A percentile compares a stretch with the other conserved stretches of the same genome.
phyloP scores from a whole-genome alignment of 495 filamentous ascomycete genomes.

The Poronia punctata region DNA sequence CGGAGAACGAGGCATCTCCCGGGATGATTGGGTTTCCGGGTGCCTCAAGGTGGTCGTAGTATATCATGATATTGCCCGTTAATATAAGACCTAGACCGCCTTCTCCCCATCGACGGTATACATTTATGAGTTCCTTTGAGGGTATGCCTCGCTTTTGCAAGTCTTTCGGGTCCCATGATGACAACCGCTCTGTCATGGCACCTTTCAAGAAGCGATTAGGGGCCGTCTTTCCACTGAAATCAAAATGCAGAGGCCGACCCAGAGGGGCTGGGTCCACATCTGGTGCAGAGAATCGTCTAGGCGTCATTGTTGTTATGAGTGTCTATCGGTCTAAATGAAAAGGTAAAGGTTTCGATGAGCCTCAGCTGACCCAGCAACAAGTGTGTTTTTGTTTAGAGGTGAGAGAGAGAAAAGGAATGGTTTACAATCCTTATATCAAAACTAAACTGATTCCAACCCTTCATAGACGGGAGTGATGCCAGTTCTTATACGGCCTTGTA shows the following conservation, averaged over 20 bases:
- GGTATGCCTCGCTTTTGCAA: slow-evolving; percentile 46
- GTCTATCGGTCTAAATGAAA: background rate
- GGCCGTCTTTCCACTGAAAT: slow-evolving; percentile 48
- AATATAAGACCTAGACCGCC: slow-evolving; percentile 51
- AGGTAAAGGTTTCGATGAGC: no score
- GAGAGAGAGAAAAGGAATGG: no score
- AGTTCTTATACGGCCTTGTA: no score
- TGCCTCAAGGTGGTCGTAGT: slow-evolving; percentile 51
- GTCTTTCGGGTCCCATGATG: slow-evolving; percentile 42
- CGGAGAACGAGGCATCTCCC: slow-evolving; percentile 33
- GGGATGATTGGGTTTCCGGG: slow-evolving; percentile 54
- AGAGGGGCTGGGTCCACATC: slow-evolving; percentile 40
- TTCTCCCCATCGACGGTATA: slow-evolving; percentile 56
- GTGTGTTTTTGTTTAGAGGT: no score
- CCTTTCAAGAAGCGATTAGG: slow-evolving; percentile 56
- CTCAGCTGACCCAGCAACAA: no score
- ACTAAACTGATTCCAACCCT: no score
- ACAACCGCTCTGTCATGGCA: slow-evolving; percentile 54
- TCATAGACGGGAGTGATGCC: no score
- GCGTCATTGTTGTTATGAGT: slow-evolving; percentile 1
- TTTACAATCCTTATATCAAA: no score
- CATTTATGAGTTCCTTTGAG: slow-evolving; percentile 49
- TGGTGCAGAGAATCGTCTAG: slow-evolving; percentile 1
- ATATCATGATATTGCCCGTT: slow-evolving; percentile 58
- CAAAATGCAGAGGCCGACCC: slow-evolving; percentile 50